These are phyloP conservation scores for Suillus hirtellus DNA, from an alignment of 768 basidiomycete species.

Conservation along the genomic window DNA sequence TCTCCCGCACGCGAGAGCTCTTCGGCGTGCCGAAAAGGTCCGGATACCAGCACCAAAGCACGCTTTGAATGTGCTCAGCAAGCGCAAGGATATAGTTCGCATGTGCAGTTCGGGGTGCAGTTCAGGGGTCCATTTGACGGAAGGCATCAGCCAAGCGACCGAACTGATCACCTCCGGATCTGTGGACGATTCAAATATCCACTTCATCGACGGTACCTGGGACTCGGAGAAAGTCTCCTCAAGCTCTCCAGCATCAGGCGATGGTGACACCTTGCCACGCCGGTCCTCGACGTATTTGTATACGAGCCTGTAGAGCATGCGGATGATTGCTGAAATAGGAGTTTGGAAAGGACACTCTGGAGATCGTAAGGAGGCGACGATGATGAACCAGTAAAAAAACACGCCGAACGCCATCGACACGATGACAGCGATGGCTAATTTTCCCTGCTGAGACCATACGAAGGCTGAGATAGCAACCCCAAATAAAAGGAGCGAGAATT, in stretches of 20 bases:
- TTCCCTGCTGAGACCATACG: slow-evolving; percentile 3
- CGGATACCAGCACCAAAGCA: background rate
- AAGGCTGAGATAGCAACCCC: slow-evolving; percentile 1
- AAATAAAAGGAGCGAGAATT: slow-evolving; percentile 12
- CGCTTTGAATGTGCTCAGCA: background rate
- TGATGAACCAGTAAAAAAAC: background rate
- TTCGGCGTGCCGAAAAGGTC: background rate
- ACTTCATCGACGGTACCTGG: slow-evolving; percentile 12
- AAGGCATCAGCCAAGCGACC: background rate
- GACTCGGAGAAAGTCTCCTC: background rate
- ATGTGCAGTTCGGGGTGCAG: background rate
- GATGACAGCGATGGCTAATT: slow-evolving; percentile 1
- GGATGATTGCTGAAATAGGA: background rate
- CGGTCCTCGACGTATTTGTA: background rate
- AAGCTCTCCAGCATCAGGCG: background rate
- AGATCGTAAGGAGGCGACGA: background rate
- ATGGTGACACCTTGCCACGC: background rate
- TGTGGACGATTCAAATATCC: slow-evolving; percentile 23
- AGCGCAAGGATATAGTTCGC: background rate
- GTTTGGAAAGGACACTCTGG: slow-evolving; percentile 6
- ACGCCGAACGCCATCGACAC: slow-evolving; percentile 1
- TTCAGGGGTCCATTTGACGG: background rate
- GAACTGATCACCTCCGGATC: slow-evolving; percentile 15
- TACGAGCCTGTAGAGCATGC: background rate
- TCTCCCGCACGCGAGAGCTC: slow-evolving; percentile 6